Evolutionary conservation across 1,284 basidiomycete genomes (phyloP).

Genomic region (Ganoderma lucidum): DNA sequence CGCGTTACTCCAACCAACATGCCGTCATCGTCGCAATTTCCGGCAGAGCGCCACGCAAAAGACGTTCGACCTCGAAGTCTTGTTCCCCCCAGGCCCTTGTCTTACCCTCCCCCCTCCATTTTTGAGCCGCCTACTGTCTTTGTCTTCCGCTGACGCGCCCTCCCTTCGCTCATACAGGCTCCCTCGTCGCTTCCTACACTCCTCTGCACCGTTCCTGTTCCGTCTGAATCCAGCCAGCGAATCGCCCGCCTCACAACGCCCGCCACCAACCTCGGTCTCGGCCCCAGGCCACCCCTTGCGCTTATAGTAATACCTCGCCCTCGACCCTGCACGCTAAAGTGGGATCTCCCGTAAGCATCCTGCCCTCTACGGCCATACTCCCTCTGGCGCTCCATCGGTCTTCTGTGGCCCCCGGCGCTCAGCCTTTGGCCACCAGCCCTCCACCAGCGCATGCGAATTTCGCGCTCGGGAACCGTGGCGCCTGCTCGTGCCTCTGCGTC

Average conservation of each 20-base stretch:
- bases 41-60: neutral
- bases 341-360: constrained; percentile 7
- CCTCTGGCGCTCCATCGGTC: neutral
- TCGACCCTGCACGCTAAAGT: constrained; percentile 7
- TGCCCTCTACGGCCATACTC: constrained; percentile 1
- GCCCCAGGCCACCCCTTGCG: neutral
- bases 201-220: neutral
- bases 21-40: neutral
- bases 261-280: neutral
- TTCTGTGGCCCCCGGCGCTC: neutral
- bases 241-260: neutral
- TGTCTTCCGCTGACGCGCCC: neutral
- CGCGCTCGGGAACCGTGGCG: neutral
- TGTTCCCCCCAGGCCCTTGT: neutral
- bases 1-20: neutral
- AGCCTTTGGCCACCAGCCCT: neutral
- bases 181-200: neutral
- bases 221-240: neutral
- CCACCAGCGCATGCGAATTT: too few relatives aligned
- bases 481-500: neutral
- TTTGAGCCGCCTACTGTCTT: neutral
- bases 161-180: neutral
- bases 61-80: neutral
- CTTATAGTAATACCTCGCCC: neutral
- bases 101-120: neutral